These are phyloP conservation scores for Harrya chromipes DNA, from an alignment of 768 basidiomycete species.

Conservation along the genomic window DNA sequence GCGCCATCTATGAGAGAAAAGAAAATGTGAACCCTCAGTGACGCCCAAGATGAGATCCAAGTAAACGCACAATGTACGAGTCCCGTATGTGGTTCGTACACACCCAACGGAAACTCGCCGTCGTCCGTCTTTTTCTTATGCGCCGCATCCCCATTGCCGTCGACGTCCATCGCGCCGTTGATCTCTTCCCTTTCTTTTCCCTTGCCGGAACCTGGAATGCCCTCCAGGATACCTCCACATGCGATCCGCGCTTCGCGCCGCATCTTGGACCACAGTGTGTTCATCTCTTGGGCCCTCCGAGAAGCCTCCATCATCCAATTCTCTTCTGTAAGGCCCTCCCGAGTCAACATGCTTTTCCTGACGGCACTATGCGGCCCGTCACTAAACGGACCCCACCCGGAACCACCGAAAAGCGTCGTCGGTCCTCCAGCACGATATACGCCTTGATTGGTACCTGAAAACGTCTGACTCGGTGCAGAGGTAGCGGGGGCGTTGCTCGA, in stretches of 20 bases:
- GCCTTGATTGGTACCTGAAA: slow-evolving; percentile 52
- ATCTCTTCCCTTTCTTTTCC: slow-evolving; percentile 32
- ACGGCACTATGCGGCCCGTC: slow-evolving; percentile 85
- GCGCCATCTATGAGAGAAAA: slow-evolving; percentile 51
- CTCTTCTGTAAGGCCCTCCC: slow-evolving; percentile 81
- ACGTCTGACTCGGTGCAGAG: slow-evolving; percentile 24
- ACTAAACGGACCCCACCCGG: slow-evolving; percentile 84
- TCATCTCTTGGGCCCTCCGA: slow-evolving; percentile 57
- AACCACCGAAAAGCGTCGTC: slow-evolving; percentile 85
- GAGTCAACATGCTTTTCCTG: slow-evolving; percentile 69
- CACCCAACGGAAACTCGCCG: slow-evolving; percentile 50
- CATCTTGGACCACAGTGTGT: slow-evolving; percentile 59
- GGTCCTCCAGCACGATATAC: slow-evolving; percentile 91
- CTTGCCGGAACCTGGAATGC: slow-evolving; percentile 27
- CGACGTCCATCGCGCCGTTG: slow-evolving; percentile 29
- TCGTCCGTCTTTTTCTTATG: slow-evolving; percentile 31
- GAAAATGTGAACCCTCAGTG: slow-evolving; percentile 4
- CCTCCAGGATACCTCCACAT: slow-evolving; percentile 47
- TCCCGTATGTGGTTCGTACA: slow-evolving; percentile 82
- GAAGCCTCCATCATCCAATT: slow-evolving; percentile 93
- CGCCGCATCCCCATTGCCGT: slow-evolving; percentile 25
- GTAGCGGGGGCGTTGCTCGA: slow-evolving; percentile 41
- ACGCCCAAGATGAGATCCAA: background rate
- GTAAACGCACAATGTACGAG: slow-evolving; percentile 63
- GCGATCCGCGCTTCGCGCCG: slow-evolving; percentile 52